Conservation (phyloP, 2,329 filamentous ascomycete genomes). For the Penicillium sp. region DNA sequence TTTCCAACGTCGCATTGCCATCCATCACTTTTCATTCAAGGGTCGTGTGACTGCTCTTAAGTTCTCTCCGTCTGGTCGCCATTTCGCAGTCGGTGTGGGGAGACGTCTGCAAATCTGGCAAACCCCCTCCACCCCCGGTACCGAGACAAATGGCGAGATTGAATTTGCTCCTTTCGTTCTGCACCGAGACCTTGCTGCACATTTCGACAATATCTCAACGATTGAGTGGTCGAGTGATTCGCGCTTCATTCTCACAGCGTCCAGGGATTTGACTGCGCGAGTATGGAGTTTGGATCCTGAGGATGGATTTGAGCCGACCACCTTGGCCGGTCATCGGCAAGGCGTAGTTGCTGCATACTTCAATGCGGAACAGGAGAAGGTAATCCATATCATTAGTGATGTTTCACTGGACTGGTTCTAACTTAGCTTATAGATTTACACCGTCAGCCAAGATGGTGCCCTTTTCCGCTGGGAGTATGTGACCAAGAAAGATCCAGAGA, state of each 20-base stretch:
- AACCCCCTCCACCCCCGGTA: conserved; percentile 83
- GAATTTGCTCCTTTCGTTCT: conserved; percentile 94
- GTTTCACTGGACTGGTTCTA: conserved; percentile 7
- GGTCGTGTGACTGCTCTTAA: conserved; percentile 76
- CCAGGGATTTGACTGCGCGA: conserved; percentile 85
- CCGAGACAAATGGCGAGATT: conserved; percentile 73
- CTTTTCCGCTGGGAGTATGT: conserved; percentile 91
- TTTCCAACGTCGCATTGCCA: conserved; percentile 75
- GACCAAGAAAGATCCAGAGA: conserved; percentile 59
- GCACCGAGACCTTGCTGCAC: conserved; percentile 79
- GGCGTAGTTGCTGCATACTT: conserved; percentile 95
- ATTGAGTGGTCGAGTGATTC: conserved; percentile 97
- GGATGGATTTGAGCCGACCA: conserved; percentile 84
- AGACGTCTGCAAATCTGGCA: conserved; percentile 93
- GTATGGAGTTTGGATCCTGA: conserved; percentile 93
- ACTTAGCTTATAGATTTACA: conserved; percentile 64
- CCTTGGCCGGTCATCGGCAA: conserved; percentile 86
- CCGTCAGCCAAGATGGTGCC: conserved; percentile 94
- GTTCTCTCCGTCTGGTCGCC: conserved; percentile 85
- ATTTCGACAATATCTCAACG: conserved; percentile 81
- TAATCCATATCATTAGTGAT: conserved; percentile 22
- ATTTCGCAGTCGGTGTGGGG: conserved; percentile 87
- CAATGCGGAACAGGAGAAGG: conserved; percentile 83
- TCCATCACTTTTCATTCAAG: conserved; percentile 96
- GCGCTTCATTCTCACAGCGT: conserved; percentile 87